Conservation (phyloP, 148 eudicot species). For the Vaccinium vitisidaea region DNA sequence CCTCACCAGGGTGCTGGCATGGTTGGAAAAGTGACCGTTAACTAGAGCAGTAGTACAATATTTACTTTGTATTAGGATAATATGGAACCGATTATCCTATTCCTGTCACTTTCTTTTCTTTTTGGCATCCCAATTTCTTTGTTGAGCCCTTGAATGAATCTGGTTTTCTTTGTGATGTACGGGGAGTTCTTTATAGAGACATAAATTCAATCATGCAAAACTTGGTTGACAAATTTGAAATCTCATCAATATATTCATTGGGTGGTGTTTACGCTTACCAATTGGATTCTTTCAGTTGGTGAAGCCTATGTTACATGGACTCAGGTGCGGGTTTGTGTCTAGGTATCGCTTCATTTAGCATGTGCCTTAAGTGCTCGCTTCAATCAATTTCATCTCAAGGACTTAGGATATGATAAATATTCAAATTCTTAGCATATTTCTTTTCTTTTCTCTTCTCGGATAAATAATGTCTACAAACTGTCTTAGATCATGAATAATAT, state of each 20-base stretch:
- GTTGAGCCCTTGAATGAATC: background rate
- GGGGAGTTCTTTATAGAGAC: background rate
- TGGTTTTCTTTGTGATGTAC: background rate
- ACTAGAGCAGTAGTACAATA: conserved; percentile 22
- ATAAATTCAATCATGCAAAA: background rate
- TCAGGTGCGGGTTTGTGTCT: background rate
- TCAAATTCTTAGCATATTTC: no score
- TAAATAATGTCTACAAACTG: no score
- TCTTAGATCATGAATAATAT: no score
- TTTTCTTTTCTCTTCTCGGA: no score
- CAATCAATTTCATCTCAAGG: background rate
- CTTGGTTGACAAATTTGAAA: background rate
- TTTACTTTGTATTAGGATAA: background rate
- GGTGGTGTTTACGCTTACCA: background rate
- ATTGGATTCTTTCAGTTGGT: no score
- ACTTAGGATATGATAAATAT: no score
- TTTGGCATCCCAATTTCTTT: background rate
- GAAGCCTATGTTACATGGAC: background rate
- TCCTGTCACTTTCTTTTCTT: background rate
- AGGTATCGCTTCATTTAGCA: background rate
- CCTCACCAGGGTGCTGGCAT: conserved; percentile 99
- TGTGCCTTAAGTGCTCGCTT: background rate
- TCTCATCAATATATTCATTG: background rate
- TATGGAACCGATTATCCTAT: background rate
- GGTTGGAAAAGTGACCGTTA: conserved; percentile 86